A percentile compares a stretch with the other conserved stretches of the same genome.
Evolutionary conservation across 2,329 filamentous ascomycete species (phyloP).

Genomic region (Xylaria sp.): DNA sequence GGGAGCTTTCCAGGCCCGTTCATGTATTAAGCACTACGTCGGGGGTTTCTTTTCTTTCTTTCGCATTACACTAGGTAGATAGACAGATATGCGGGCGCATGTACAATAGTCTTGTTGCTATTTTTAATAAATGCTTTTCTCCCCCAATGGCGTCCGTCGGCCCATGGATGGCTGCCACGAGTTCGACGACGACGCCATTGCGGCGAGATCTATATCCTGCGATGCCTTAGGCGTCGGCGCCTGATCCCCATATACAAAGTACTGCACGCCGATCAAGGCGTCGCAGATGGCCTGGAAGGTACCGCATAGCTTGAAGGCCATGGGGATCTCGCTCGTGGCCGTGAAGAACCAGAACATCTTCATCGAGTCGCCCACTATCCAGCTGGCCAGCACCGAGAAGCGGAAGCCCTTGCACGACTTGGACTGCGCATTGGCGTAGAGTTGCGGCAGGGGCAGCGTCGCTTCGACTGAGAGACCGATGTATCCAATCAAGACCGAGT

Average conservation of each 20-base stretch:
- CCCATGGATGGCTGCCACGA: constrained; percentile 37
- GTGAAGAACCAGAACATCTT: constrained; percentile 87
- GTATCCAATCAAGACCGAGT: constrained; percentile 65
- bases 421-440: constrained; percentile 62
- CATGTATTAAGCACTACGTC: not conserved
- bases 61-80: not conserved
- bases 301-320: constrained; percentile 76
- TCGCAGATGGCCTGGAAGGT: constrained; percentile 78
- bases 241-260: constrained; percentile 61
- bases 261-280: constrained; percentile 67
- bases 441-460: constrained; percentile 74
- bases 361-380: constrained; percentile 75
- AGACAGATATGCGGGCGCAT: not conserved
- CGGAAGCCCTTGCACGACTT: constrained; percentile 73
- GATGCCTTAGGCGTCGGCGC: constrained; percentile 28
- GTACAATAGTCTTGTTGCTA: not conserved
- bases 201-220: constrained; percentile 28
- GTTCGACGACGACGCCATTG: constrained; percentile 30
- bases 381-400: constrained; percentile 68
- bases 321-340: constrained; percentile 62
- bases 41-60: not conserved
- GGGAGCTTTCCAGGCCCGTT: not conserved
- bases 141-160: constrained; percentile 36
- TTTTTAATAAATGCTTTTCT: constrained; percentile 28
- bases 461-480: constrained; percentile 75